Conservation (phyloP, 345 rosid genomes). For the Rhodamnia rubescens region DNA sequence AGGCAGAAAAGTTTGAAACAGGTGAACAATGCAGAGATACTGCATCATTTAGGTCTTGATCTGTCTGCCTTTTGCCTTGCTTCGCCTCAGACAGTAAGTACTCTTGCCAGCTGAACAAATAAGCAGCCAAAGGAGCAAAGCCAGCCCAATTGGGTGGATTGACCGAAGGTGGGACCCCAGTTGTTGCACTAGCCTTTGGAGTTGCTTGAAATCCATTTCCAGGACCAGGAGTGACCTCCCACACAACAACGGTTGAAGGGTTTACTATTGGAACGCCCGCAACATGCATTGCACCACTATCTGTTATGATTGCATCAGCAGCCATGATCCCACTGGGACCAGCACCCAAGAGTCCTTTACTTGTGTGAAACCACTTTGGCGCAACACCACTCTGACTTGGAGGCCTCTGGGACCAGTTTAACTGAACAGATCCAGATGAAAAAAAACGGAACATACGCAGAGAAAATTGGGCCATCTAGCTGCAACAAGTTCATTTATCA, state of each 20-base stretch:
- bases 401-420: conserved; percentile 98
- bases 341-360: conserved; percentile 97
- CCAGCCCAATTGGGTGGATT: conserved; percentile 93
- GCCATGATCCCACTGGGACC: conserved; percentile 99
- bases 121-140: conserved; percentile 94
- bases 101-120: conserved; percentile 96
- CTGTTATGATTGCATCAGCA: conserved; percentile 96
- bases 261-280: conserved; percentile 99
- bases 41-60: conserved; percentile 53
- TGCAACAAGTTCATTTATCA: conserved; percentile 26
- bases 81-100: conserved; percentile 69
- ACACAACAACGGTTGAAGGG: conserved; percentile 97
- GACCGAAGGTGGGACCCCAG: conserved; percentile 76
- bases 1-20: conserved; percentile 96
- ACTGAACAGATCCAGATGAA: conserved; percentile 95
- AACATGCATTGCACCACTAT: conserved; percentile 95
- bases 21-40: conserved; percentile 91
- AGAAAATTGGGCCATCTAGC: conserved; percentile 99
- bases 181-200: conserved; percentile 48
- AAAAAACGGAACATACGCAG: conserved; percentile 94
- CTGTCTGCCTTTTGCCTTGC: conserved; percentile 56
- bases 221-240: conserved; percentile 99
- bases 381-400: conserved; percentile 56
- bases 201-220: conserved; percentile 84
- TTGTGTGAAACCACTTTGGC: conserved; percentile 89